Base-by-base conservation (phyloP, 257 asterid genomes). In the Scutellaria galericulata region DNA sequence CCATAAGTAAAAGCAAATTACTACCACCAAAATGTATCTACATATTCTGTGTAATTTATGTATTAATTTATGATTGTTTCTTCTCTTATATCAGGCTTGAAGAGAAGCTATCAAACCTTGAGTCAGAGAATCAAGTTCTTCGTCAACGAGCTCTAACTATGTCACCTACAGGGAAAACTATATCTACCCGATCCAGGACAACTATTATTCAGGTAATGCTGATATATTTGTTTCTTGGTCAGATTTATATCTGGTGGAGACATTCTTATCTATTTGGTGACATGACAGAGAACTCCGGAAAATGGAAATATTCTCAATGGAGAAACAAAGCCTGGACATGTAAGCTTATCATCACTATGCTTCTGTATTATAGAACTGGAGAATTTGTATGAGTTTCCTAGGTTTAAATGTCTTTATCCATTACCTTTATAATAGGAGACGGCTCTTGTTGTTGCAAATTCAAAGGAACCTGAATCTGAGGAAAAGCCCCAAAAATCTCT, bases 41-140 rank as follows among this genome's bases (percentile, higher is more conserved):
- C 69, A 39, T 76, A 57, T 62, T 41, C 31, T 31, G 1, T 45
- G 5, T 35, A 61, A 53, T 72, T 48, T 52, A 51, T 13, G 52
- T 37, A 62, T 54, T 52, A 35, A 10, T 67, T 63, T 20, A 60
- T 74, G 78, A 69, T 62, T 52, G 15, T 69, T 77, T 72, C 50
- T 50, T 72, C 66, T 72, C 71, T 73, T 75, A 39, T 81, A 72
- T 80, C 87, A 95, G 99, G 79, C 87, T 92, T 81, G 98, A 95
- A 84, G 99, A 95, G 87, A 95, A 92, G 85, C 89, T 95, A 48
- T 87, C 93, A 22, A 95, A 95, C 74, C 84, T 78, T 66, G 99
- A 95, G 77, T 95, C 99, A 12, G 99, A 95, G 84, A 95, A 90
- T 79, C 99, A 95, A 90, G 93, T 95, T 56, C 93, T 95, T 76